Percentiles rank a stretch among this genome's conserved stretches.
Conservation (phyloP, 2,329 filamentous ascomycete genomes). For the Aspergillus niger region DNA sequence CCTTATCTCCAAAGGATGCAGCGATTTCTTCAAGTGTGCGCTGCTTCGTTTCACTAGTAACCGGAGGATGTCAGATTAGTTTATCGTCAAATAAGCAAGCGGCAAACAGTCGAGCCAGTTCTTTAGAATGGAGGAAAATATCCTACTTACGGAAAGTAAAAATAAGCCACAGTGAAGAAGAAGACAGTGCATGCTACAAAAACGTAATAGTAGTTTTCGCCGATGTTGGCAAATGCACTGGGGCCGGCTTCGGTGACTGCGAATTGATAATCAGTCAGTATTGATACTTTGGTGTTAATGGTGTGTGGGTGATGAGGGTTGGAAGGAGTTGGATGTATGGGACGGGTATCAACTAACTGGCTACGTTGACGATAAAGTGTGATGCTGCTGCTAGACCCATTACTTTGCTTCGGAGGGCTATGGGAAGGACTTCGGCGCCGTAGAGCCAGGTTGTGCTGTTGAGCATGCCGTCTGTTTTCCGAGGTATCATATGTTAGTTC, state of each 20-base stretch:
- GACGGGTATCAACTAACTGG: slow-evolving; percentile 30
- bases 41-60: slow-evolving; percentile 48
- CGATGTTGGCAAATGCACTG: slow-evolving; percentile 58
- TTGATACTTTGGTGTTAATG: neutral
- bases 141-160: slow-evolving; percentile 55
- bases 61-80: neutral
- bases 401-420: slow-evolving; percentile 56
- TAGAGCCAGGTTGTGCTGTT: slow-evolving; percentile 60
- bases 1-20: slow-evolving; percentile 51
- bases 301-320: neutral
- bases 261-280: neutral
- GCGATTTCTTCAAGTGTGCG: slow-evolving; percentile 55
- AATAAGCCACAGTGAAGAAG: slow-evolving; percentile 56
- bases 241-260: slow-evolving; percentile 57
- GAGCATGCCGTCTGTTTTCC: slow-evolving; percentile 49
- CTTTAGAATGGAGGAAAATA: neutral
- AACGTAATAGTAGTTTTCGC: slow-evolving; percentile 64
- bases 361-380: slow-evolving; percentile 60
- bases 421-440: slow-evolving; percentile 58
- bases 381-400: slow-evolving; percentile 58
- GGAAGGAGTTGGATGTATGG: neutral
- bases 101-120: neutral
- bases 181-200: slow-evolving; percentile 57
- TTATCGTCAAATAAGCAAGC: neutral
- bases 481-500: neutral